Base-by-base conservation (phyloP, 1,284 basidiomycete species). In the Ustilago vetiveriae region DNA sequence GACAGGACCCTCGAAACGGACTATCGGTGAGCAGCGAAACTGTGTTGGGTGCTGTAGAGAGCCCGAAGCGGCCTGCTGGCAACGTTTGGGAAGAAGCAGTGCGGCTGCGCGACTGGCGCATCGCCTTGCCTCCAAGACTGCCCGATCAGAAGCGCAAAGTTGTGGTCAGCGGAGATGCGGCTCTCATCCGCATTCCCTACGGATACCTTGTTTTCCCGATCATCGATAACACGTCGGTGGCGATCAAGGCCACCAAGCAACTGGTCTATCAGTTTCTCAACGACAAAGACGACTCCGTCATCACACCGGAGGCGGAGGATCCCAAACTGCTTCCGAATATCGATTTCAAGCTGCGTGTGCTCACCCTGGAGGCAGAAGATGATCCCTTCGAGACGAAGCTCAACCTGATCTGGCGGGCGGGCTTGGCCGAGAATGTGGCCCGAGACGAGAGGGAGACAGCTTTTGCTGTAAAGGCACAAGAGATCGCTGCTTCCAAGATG, bases 331-430 rank as follows among this genome's bases (percentile, higher is more conserved):
- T 82, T 16, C 93, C 93, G 1, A 63, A 79, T 40, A 79, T 84
- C 0, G 84, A 85, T 40, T 76, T 96, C 37, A 83, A 84, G 3
- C 80, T 97, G 48, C 85, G 83, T 29, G 83, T 94, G 36, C 85
- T 87, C 22, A 74, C 81, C 13, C 14, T 93, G 6, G 94, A 98
- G 82, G 90, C 89, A n/a, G 87, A 89, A 22, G 95, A 98, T 80
- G 91, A 95, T 78, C 87, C 89, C 0, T 88, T 97, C 53, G 95
- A 98, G 83, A 88, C 88, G 22, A 88, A 86, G 63, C 83, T 98
- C 29, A 90, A 89, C 44, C 84, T 91, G 13, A 90, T 93, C 32
- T 92, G 88, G 86, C 86, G 88, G 52, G 87, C 89, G 29, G 94
- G 93, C 0, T 83, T 87, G 33, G 87, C 89, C 42, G 94, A 94